Evolutionary conservation across 257 asterid species (phyloP).

Genomic region (Rauvolfia tetraphylla): DNA sequence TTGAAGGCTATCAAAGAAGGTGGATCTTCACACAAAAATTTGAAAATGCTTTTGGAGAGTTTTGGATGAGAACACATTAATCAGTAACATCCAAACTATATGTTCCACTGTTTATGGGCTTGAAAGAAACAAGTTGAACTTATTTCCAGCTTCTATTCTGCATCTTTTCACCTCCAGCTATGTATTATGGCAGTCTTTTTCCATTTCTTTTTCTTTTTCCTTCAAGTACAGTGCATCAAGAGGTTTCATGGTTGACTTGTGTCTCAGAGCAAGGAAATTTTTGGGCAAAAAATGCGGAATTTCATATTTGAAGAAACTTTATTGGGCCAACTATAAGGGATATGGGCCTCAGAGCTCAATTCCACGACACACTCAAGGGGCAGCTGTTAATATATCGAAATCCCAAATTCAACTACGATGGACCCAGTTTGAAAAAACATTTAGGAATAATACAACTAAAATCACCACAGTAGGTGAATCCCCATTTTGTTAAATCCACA

Average conservation of each 20-base stretch:
- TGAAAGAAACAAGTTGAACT: background rate
- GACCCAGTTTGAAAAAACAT: too few species aligned
- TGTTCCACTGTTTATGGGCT: too few species aligned
- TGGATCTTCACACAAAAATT: slow-evolving; percentile 46
- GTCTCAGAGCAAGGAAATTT: background rate
- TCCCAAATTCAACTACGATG: too few species aligned
- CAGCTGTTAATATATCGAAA: too few species aligned
- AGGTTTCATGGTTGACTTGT: background rate
- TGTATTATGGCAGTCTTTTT: too few species aligned
- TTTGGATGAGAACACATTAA: background rate
- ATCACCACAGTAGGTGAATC: too few species aligned
- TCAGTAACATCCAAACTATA: background rate
- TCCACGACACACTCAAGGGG: too few species aligned
- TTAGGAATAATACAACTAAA: too few species aligned
- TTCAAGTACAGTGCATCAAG: background rate
- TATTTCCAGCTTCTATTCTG: background rate
- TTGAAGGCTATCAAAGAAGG: slow-evolving; percentile 39
- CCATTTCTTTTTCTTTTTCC: background rate
- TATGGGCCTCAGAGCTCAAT: too few species aligned
- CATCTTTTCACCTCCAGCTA: background rate
- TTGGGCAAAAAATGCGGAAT: background rate
- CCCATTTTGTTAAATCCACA: too few species aligned
- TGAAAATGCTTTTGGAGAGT: slow-evolving; percentile 33
- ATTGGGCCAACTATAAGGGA: too few species aligned
- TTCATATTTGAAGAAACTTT: too few species aligned